Percentiles rank a stretch among this genome's conserved stretches.
Conservation (phyloP, 148 eudicot species). For the Fagopyrum homotropicum region DNA sequence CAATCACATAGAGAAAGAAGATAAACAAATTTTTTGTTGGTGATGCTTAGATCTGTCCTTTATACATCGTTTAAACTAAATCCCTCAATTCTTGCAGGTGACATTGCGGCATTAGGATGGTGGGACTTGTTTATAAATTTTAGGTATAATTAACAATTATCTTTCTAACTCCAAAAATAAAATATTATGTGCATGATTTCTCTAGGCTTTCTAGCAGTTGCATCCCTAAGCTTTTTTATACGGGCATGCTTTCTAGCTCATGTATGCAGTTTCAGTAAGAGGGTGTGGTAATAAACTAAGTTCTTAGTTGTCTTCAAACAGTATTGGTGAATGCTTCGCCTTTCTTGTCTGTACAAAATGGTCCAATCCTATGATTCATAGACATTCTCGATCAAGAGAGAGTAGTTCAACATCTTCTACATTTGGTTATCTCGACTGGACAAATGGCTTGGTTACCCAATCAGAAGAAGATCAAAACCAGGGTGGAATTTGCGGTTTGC, state of each 20-base stretch:
- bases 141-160: constrained; percentile 37
- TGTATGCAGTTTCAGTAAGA: neutral
- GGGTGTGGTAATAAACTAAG: neutral
- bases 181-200: constrained; percentile 2
- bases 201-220: neutral
- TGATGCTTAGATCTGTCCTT: neutral
- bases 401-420: constrained; percentile 60
- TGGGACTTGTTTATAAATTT: constrained; percentile 90
- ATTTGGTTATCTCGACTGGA: constrained; percentile 68
- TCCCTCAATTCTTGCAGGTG: constrained; percentile 41
- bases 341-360: constrained; percentile 98
- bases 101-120: constrained; percentile 81
- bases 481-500: constrained; percentile 60
- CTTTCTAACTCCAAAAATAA: neutral
- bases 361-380: constrained; percentile 87
- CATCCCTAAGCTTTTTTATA: neutral
- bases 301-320: constrained; percentile 26
- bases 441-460: constrained; percentile 56
- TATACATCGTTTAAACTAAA: neutral
- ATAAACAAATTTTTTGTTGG: neutral
- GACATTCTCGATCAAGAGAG: constrained; percentile 38
- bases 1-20: neutral
- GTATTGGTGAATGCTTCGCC: constrained; percentile 94
- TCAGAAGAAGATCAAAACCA: constrained; percentile 51
- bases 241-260: neutral